Evolutionary conservation across 345 rosid species (phyloP), one percentile per base, ranked within the genome.

Genomic region (Crucihimalaya himalaica): DNA sequence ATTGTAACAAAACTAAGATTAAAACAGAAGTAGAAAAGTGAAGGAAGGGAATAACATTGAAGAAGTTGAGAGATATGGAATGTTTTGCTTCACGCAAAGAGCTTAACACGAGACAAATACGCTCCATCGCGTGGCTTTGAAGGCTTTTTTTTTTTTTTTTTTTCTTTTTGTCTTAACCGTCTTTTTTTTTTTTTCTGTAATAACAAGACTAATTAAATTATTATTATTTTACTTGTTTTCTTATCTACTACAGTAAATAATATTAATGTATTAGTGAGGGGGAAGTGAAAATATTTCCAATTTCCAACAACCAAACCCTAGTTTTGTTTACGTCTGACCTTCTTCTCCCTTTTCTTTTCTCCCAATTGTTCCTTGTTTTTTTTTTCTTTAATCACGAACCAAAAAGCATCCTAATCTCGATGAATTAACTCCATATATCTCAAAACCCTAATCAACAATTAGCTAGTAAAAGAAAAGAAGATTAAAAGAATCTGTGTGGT

Each of bases 31-130:
- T 48, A 74, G 78, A 59, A 74, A 66, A 28, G 18, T 14, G 39
- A 53, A 60, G 21, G 50, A 39, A 58, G 18, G 27, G 40, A 56
- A 56, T 21, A 21, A 64, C 40, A 55, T 46, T 45, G 72, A 52
- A 60, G 70, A 52, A 67, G 54, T 52, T 81, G 85, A 71, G 81
- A 78, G 62, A 43, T 75, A 79, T 84, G 83, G 88, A 93, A 84
- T 87, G 96, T 85, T 84, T 93, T 91, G 93, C 96, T 93, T 93
- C 93, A 93, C 98, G 98, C 97, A 91, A 93, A 83, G 89, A 82
- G 93, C 94, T 86, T 80, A 84, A 76, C 77, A 72, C 58, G 85
- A 77, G 79, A 77, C 75, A 71, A 82, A 72, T 87, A 87, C 90
- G 90, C 89, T 86, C 81, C 78, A 77, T 88, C 91, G 97, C 98